Conservation (phyloP, 768 basidiomycete species). For the Trametes cingulata region DNA sequence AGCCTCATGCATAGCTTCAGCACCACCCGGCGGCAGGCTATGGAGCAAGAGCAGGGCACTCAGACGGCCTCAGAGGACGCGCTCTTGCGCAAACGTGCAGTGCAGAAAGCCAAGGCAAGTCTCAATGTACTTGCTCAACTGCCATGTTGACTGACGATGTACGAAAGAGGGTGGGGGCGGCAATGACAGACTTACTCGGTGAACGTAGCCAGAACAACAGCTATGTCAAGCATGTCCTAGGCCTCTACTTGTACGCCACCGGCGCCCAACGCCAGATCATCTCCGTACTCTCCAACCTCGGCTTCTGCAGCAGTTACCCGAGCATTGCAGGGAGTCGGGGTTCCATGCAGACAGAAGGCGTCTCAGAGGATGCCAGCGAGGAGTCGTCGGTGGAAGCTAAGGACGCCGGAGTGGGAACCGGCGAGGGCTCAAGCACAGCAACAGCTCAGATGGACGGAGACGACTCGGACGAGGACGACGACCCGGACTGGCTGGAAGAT, state of each 20-base stretch:
- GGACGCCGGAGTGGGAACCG: no score
- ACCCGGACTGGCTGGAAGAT: no score
- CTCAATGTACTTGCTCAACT: neutral
- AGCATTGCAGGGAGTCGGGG: conserved; percentile 25
- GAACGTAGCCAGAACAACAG: conserved; percentile 37
- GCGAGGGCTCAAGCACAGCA: no score
- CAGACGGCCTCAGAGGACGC: neutral
- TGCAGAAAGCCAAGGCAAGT: neutral
- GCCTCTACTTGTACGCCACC: conserved; percentile 34
- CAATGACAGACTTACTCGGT: conserved; percentile 16
- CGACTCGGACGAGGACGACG: no score
- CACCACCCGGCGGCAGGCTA: neutral
- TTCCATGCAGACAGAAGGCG: no score
- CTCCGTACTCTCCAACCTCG: conserved; percentile 30
- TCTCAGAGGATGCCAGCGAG: no score
- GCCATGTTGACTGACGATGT: neutral
- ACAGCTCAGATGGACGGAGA: no score
- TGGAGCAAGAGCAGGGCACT: neutral
- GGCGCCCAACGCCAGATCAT: conserved; percentile 35
- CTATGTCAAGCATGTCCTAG: conserved; percentile 26
- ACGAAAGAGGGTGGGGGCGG: neutral
- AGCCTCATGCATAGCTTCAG: neutral
- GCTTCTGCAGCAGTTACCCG: conserved; percentile 34
- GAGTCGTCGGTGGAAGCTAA: no score
- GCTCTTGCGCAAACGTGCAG: neutral